A percentile compares a stretch with the other conserved stretches of the same genome.
These are phyloP conservation scores for Colletotrichum sp. DNA, from an alignment of 2,329 filamentous ascomycete species.

Conservation along the genomic window DNA sequence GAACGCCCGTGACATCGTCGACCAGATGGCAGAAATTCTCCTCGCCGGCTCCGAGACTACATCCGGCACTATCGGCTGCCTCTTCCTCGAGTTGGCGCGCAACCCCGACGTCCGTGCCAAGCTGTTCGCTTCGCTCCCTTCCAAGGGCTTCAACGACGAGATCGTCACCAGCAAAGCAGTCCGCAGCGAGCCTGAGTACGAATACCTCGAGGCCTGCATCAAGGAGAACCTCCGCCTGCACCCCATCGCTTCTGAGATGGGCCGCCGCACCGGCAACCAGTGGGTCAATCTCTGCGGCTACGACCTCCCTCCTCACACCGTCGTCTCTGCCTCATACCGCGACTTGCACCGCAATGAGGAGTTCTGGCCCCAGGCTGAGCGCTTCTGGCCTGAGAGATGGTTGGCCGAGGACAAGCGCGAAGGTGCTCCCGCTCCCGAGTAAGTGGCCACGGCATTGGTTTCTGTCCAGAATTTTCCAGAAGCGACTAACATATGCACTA, in stretches of 20 bases:
- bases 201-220: slow-evolving; percentile 77
- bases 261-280: slow-evolving; percentile 13
- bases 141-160: background rate
- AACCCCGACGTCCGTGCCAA: slow-evolving; percentile 24
- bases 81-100: slow-evolving; percentile 30
- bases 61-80: slow-evolving; percentile 28
- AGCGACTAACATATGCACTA: background rate
- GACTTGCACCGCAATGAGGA: slow-evolving; percentile 17
- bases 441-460: background rate
- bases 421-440: slow-evolving; percentile 9
- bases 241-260: slow-evolving; percentile 43
- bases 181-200: background rate
- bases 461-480: background rate
- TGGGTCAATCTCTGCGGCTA: slow-evolving; percentile 17
- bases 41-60: slow-evolving; percentile 32
- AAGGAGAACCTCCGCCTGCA: slow-evolving; percentile 81
- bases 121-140: slow-evolving; percentile 13
- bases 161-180: slow-evolving; percentile 14
- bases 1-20: slow-evolving; percentile 21
- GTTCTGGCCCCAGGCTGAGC: slow-evolving; percentile 10
- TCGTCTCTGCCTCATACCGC: slow-evolving; percentile 18
- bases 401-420: slow-evolving; percentile 7
- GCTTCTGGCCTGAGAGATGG: slow-evolving; percentile 19
- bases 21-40: slow-evolving; percentile 25
- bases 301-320: slow-evolving; percentile 16